Conservation (phyloP, 2,329 filamentous ascomycete genomes). For the Colletotrichum endophyticum region DNA sequence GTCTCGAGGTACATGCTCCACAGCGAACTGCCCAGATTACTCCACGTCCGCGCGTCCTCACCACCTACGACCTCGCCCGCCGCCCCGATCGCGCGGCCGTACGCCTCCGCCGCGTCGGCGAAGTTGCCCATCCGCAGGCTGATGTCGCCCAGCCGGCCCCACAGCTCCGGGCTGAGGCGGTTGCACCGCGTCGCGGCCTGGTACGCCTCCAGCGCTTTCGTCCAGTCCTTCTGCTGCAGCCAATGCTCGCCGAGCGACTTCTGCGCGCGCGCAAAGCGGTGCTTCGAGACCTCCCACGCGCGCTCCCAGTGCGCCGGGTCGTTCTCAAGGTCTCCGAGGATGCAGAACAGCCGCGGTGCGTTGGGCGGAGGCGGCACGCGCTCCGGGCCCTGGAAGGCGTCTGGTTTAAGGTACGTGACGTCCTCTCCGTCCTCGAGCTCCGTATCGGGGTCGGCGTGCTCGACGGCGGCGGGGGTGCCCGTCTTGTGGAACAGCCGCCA, state of each 20-base stretch:
- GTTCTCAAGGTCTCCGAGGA: slow-evolving; percentile 86
- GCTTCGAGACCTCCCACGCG: slow-evolving; percentile 84
- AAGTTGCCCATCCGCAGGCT: slow-evolving; percentile 79
- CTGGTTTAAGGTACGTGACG: slow-evolving; percentile 58
- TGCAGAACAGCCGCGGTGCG: slow-evolving; percentile 88
- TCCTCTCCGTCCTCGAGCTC: slow-evolving; percentile 45
- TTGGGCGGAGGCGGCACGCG: slow-evolving; percentile 76
- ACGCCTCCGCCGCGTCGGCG: slow-evolving; percentile 81
- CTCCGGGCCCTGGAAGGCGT: slow-evolving; percentile 66
- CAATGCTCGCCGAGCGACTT: slow-evolving; percentile 84
- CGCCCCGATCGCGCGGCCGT: slow-evolving; percentile 77
- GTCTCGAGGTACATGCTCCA: slow-evolving; percentile 69
- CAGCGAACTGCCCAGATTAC: slow-evolving; percentile 87
- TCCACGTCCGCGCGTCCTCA: slow-evolving; percentile 91
- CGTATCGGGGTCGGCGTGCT: slow-evolving; percentile 46
- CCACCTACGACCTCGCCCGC: slow-evolving; percentile 71
- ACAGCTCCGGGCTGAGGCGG: slow-evolving; percentile 80
- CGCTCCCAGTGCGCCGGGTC: slow-evolving; percentile 78
- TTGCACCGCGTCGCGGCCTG: slow-evolving; percentile 78
- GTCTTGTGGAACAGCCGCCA: slow-evolving; percentile 79
- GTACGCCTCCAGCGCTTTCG: slow-evolving; percentile 79
- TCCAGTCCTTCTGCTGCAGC: slow-evolving; percentile 68
- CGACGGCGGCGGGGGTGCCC: slow-evolving; percentile 27
- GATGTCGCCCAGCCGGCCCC: slow-evolving; percentile 91
- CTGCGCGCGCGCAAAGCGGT: slow-evolving; percentile 85